Percentiles rank a stretch among this genome's conserved stretches.
Conservation (phyloP, 495 filamentous ascomycete species). For the Penicillium silybi region DNA sequence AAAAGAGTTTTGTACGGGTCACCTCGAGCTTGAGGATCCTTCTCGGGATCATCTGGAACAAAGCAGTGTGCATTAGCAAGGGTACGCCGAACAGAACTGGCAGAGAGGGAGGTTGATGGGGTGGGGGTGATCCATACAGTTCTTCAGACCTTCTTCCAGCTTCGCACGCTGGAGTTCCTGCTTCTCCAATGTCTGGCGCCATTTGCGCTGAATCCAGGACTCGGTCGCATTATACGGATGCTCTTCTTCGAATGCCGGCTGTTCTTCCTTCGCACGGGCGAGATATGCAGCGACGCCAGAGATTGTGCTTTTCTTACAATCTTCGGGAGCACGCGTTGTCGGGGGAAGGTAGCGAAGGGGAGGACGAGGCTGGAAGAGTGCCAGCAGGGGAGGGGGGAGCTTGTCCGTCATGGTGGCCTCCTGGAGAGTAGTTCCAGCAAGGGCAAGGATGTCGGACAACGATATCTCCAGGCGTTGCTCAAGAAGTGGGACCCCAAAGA, state of each 20-base stretch:
- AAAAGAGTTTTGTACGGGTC: slow-evolving; percentile 96
- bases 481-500: not conserved
- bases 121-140: slow-evolving; percentile 54
- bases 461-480: not conserved
- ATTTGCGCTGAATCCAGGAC: slow-evolving; percentile 83
- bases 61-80: slow-evolving; percentile 4
- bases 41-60: slow-evolving; percentile 58
- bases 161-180: slow-evolving; percentile 53
- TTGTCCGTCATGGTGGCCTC: slow-evolving; percentile 78
- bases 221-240: slow-evolving; percentile 80
- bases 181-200: slow-evolving; percentile 76
- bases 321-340: slow-evolving; percentile 76
- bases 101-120: not conserved
- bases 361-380: slow-evolving; percentile 90
- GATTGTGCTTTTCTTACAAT: slow-evolving; percentile 64
- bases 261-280: slow-evolving; percentile 56
- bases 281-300: slow-evolving; percentile 71
- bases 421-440: not conserved
- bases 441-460: not conserved
- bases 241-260: slow-evolving; percentile 50
- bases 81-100: not conserved
- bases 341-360: slow-evolving; percentile 87
- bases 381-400: slow-evolving; percentile 85
- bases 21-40: slow-evolving; percentile 78
- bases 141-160: slow-evolving; percentile 59